These are phyloP conservation scores for Bidens hawaiensis DNA, from an alignment of 140 eudicot species.

Conservation along the genomic window DNA sequence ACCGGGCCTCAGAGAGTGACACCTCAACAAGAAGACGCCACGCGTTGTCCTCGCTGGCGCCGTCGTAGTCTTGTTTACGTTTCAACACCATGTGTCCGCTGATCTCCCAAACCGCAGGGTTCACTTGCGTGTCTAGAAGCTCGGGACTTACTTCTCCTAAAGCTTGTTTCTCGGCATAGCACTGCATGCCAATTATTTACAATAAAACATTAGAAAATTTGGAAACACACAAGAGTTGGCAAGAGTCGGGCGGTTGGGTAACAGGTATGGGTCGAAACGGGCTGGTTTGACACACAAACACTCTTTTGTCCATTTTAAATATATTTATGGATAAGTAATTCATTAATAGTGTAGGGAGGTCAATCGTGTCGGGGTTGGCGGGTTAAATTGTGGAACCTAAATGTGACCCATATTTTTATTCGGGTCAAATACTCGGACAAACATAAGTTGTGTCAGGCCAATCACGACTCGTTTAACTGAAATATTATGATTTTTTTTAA, in stretches of 20 bases:
- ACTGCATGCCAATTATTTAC: conserved; percentile 40
- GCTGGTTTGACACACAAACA: neutral
- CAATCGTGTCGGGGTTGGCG: too few relatives aligned
- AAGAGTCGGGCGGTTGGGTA: neutral
- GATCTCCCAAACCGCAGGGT: conserved; percentile 99
- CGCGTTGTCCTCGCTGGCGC: conserved; percentile 86
- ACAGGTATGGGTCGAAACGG: neutral
- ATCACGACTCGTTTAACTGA: too few relatives aligned
- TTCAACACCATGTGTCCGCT: conserved; percentile 98
- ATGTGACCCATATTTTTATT: too few relatives aligned
- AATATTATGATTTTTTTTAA: too few relatives aligned
- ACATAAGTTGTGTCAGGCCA: too few relatives aligned
- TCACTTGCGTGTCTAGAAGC: conserved; percentile 95
- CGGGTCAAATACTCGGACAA: too few relatives aligned
- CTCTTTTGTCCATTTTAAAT: neutral
- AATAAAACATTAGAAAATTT: neutral
- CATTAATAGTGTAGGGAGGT: neutral
- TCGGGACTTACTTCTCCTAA: conserved; percentile 87
- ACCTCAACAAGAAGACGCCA: conserved; percentile 99
- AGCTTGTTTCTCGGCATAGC: conserved; percentile 98
- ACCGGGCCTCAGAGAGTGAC: conserved; percentile 84
- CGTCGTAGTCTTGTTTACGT: conserved; percentile 79
- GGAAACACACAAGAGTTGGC: neutral
- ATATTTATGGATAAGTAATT: neutral
- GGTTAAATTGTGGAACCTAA: too few relatives aligned